Evolutionary conservation across 352 stramenopile genomes (phyloP).

Genomic region (Thraustochytrium sp.): DNA sequence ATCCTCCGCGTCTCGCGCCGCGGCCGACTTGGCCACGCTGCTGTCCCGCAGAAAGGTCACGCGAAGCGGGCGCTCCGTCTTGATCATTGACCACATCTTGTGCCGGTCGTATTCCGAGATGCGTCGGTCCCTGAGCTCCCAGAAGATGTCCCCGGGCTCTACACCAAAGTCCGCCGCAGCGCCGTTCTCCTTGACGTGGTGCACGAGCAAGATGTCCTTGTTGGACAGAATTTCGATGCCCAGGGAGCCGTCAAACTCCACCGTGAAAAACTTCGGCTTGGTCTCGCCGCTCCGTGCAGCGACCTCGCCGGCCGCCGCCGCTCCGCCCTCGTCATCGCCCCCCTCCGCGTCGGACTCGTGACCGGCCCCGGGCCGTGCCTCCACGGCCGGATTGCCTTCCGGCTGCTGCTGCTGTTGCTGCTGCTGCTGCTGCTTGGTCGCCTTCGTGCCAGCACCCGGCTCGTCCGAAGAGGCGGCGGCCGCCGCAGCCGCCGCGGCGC

Average conservation of each 20-base stretch:
- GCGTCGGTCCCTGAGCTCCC: neutral
- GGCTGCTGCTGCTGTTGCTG: no score
- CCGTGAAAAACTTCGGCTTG: conserved; percentile 29
- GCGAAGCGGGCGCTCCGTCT: neutral
- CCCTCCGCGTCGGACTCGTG: no score
- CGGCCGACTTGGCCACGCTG: neutral
- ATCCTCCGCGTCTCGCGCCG: neutral
- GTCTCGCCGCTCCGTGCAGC: neutral
- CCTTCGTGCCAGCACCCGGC: no score
- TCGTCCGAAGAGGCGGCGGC: no score
- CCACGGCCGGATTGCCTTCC: no score
- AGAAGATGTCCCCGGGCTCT: conserved; percentile 29
- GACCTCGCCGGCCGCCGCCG: neutral
- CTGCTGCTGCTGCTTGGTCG: no score
- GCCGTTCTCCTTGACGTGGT: conserved; percentile 15
- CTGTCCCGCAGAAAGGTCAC: conserved; percentile 29
- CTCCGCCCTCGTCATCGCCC: neutral
- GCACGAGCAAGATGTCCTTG: conserved; percentile 34
- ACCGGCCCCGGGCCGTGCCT: no score
- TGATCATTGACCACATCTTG: conserved; percentile 31
- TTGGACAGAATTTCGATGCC: conserved; percentile 36
- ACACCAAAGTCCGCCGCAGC: neutral
- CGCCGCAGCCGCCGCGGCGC: neutral
- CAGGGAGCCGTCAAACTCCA: conserved; percentile 6
- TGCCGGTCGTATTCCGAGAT: conserved; percentile 6